Percentiles rank a stretch among this genome's conserved stretches.
phyloP scores from a whole-genome alignment of 352 stramenopile species.

The Phytophthora capsici region DNA sequence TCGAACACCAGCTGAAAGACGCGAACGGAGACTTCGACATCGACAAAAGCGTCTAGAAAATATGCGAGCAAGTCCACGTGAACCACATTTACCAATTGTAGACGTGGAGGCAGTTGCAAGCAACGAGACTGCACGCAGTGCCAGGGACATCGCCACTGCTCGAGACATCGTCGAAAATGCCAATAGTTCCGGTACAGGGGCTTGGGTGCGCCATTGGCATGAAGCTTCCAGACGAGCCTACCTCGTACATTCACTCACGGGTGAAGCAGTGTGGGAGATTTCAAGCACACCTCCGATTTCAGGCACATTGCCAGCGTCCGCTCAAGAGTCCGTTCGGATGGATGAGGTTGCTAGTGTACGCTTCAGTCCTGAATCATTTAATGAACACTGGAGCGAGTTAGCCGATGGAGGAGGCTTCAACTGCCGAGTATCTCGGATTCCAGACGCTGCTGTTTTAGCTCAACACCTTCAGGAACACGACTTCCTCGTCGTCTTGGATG shows the following conservation, averaged over 20 bases:
- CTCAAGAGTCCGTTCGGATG: slow-evolving; percentile 6
- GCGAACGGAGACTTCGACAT: slow-evolving; percentile 23
- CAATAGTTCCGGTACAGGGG: slow-evolving; percentile 24
- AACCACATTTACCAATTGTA: slow-evolving; percentile 34
- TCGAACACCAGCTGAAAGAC: slow-evolving; percentile 34
- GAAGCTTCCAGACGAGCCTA: slow-evolving; percentile 55
- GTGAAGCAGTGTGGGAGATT: slow-evolving; percentile 80
- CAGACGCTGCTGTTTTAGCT: slow-evolving; percentile 39
- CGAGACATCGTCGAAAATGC: slow-evolving; percentile 22
- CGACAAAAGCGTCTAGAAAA: slow-evolving; percentile 26
- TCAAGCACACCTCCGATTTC: not conserved
- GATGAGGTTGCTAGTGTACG: slow-evolving; percentile 1
- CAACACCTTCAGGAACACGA: slow-evolving; percentile 55
- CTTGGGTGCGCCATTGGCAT: slow-evolving; percentile 76
- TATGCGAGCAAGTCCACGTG: slow-evolving; percentile 20
- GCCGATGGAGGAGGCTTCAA: slow-evolving; percentile 65
- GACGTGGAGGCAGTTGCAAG: slow-evolving; percentile 32
- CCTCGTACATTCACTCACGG: slow-evolving; percentile 73
- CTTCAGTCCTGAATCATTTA: slow-evolving; percentile 47
- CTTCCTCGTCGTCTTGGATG: slow-evolving; percentile 64
- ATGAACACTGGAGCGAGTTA: slow-evolving; percentile 57
- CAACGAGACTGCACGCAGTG: slow-evolving; percentile 24
- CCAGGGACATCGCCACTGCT: slow-evolving; percentile 32
- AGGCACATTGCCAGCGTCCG: not conserved
- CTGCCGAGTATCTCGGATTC: slow-evolving; percentile 67